Conservation (phyloP, 208 protist genomes). For the Crithidia mellificae region DNA sequence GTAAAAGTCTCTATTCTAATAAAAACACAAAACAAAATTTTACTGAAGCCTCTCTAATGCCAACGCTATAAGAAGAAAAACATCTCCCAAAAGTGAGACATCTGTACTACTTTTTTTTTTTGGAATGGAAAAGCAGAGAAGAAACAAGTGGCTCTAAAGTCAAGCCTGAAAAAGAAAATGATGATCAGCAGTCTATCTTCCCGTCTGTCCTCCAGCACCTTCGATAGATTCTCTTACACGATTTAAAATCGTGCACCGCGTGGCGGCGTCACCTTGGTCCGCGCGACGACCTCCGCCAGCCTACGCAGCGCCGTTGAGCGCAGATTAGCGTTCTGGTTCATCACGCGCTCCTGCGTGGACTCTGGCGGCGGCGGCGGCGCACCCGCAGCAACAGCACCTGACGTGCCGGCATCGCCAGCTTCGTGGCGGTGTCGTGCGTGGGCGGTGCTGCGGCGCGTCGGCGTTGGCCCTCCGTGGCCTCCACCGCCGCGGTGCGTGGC, state of each 20-base stretch:
- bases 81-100: too few species aligned
- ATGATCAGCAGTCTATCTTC: not conserved
- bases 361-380: not conserved
- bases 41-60: too few species aligned
- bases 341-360: constrained; percentile 11
- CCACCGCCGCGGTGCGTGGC: constrained; percentile 6
- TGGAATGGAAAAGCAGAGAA: too few species aligned
- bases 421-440: not conserved
- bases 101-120: too few species aligned
- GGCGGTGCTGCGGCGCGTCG: constrained; percentile 15
- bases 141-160: not conserved
- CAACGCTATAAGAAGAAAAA: too few species aligned
- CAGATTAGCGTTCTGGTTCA: constrained; percentile 34
- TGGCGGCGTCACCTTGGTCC: constrained; percentile 48
- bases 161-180: not conserved
- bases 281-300: constrained; percentile 65
- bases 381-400: too few species aligned
- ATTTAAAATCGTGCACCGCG: constrained; percentile 10
- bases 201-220: too few species aligned
- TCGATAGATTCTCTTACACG: not conserved
- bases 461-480: not conserved
- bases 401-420: not conserved
- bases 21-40: too few species aligned
- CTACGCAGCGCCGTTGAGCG: constrained; percentile 44
- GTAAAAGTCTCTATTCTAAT: not conserved